Evolutionary conservation across 2,329 filamentous ascomycete genomes (phyloP), one percentile per base, ranked within the genome.

Genomic region (Coleophoma eucalyptorum): DNA sequence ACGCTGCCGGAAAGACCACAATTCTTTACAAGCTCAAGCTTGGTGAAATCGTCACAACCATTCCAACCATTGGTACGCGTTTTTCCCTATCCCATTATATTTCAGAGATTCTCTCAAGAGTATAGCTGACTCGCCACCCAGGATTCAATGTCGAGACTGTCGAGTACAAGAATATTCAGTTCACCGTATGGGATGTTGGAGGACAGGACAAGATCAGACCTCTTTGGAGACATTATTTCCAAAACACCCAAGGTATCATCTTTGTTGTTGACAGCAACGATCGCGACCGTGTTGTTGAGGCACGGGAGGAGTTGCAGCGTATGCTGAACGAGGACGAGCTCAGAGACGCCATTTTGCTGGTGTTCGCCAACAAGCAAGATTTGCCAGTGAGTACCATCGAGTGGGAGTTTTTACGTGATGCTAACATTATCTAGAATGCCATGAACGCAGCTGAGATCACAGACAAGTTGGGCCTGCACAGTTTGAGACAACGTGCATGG

Each of bases 281-380:
- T 84, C 89, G 91, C 72, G 92, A 96, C 75, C 91, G 94, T 85
- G 89, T 99, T 68, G 89, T 94, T 64, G 94, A 99, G 81, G 94
- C 94, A 67, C 86, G 90, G 59, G 91, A 96, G 74, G 94, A 99
- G 76, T 81, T 99, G 69, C 90, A 96, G 75, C 88, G 94, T 72
- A 99, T 99, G 85, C 85, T 99, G 73, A 96, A 97, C 77, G 94
- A 99, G 77, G 89, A 96, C 63, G 94, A 99, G 80, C 90, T 99
- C 74, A 89, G 93, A 72, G 94, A 99, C 72, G 94, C 94, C 62
- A 86, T 97, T 65, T 84, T 99, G 65, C 79, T 99, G 67, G 93
- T 99, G 67, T 99, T 99, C 69, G 94, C 94, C 76, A 99, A 99
- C 86, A 99, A 99, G 83, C 94, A 99, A 82, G 94, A 99, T 92